Conservation (phyloP, 2,329 filamentous ascomycete genomes). For the Fusarium clavum region DNA sequence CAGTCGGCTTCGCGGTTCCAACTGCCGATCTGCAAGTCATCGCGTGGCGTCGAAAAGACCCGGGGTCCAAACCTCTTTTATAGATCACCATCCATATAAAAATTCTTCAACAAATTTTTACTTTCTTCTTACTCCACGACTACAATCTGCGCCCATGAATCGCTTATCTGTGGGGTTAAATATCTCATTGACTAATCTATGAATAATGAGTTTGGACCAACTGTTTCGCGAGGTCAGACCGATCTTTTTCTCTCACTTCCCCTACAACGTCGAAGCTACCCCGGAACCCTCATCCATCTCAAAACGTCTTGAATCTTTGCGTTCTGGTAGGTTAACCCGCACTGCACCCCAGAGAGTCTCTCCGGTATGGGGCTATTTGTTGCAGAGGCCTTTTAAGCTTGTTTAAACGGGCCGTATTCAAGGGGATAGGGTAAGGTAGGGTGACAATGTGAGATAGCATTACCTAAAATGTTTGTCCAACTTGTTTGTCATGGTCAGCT, state of each 20-base stretch:
- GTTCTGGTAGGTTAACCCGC: conserved; percentile 11
- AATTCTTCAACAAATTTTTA: background rate
- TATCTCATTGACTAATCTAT: conserved; percentile 31
- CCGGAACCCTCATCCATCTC: conserved; percentile 3
- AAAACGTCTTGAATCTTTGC: background rate
- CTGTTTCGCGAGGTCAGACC: conserved; percentile 9
- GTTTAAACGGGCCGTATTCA: conserved; percentile 15
- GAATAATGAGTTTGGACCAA: conserved; percentile 21
- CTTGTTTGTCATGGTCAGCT: background rate
- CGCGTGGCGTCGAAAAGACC: background rate
- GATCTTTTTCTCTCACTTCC: background rate
- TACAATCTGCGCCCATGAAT: conserved; percentile 14
- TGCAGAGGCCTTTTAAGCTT: conserved; percentile 15
- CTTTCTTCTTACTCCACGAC: background rate
- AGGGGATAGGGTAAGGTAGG: background rate
- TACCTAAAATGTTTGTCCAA: conserved; percentile 1
- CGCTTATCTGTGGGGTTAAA: conserved; percentile 38
- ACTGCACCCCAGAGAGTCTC: conserved; percentile 23
- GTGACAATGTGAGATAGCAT: background rate
- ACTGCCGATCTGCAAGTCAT: background rate
- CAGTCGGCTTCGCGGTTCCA: background rate
- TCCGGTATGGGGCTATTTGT: background rate
- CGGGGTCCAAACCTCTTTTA: conserved; percentile 6
- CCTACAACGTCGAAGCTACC: background rate
- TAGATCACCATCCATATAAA: background rate